A percentile compares a stretch with the other conserved stretches of the same genome.
These are phyloP conservation scores for Escovopsis sp. DNA, from an alignment of 2,329 filamentous ascomycete species.

Conservation along the genomic window DNA sequence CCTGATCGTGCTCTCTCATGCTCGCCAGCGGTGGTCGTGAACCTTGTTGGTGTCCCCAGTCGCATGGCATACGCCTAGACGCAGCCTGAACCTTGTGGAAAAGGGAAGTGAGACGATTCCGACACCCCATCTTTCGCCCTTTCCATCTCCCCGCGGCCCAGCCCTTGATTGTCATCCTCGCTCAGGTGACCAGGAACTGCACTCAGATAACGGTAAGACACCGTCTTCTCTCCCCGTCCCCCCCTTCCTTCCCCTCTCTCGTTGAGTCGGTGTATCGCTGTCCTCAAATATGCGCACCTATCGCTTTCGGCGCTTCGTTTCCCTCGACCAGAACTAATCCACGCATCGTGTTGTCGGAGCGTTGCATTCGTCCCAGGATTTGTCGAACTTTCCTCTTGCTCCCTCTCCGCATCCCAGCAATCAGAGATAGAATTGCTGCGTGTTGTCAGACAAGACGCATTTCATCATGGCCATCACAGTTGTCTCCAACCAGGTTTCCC, in stretches of 20 bases:
- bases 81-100: no score
- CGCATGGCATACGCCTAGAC: no score
- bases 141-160: not conserved
- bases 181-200: conserved; percentile 8
- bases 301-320: no score
- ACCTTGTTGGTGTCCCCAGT: no score
- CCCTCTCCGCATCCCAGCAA: no score
- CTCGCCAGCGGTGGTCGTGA: no score
- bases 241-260: conserved; percentile 11
- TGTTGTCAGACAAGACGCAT: not conserved
- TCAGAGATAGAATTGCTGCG: no score
- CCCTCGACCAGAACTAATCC: not conserved
- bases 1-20: no score
- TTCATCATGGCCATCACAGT: conserved; percentile 21
- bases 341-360: no score
- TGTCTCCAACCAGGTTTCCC: conserved; percentile 12
- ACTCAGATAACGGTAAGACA: conserved; percentile 4
- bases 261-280: conserved; percentile 12
- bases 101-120: not conserved
- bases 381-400: no score
- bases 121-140: conserved; percentile 3
- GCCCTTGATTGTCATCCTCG: not conserved
- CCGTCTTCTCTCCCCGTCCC: conserved; percentile 11
- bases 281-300: no score
- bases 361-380: no score